Conservation (phyloP, 2,329 filamentous ascomycete genomes). For the Camptophora hylomeconis region DNA sequence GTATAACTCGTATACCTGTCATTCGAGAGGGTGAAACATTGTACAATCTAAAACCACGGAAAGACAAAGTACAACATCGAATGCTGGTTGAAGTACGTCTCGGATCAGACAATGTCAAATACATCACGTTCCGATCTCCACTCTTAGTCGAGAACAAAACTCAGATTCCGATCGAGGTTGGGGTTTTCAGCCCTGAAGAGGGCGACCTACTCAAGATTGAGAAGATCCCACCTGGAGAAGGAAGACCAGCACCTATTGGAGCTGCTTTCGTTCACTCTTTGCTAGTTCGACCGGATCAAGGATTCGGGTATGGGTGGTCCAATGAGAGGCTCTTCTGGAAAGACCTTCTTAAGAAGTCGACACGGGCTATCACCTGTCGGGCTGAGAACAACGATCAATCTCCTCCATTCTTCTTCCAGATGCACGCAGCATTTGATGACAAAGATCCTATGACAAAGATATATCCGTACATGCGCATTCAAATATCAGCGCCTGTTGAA, state of each 20-base stretch:
- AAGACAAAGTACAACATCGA: slow-evolving; percentile 73
- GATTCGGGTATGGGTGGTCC: slow-evolving; percentile 94
- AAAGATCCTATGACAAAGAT: slow-evolving; percentile 69
- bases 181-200: slow-evolving; percentile 75
- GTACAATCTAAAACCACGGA: slow-evolving; percentile 78
- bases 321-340: slow-evolving; percentile 84
- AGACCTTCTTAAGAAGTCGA: slow-evolving; percentile 73
- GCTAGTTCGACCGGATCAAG: slow-evolving; percentile 80
- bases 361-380: slow-evolving; percentile 74
- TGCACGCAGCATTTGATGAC: slow-evolving; percentile 73
- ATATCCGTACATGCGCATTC: slow-evolving; percentile 90
- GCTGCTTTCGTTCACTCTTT: slow-evolving; percentile 82
- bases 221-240: slow-evolving; percentile 87
- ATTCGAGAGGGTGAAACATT: slow-evolving; percentile 89
- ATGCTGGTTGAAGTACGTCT: slow-evolving; percentile 84
- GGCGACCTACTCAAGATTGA: slow-evolving; percentile 93
- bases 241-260: slow-evolving; percentile 78
- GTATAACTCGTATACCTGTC: slow-evolving; percentile 73
- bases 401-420: slow-evolving; percentile 89
- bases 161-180: slow-evolving; percentile 87
- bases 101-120: slow-evolving; percentile 93
- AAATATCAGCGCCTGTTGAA: slow-evolving; percentile 82
- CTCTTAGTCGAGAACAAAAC: slow-evolving; percentile 90
- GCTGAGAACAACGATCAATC: slow-evolving; percentile 66
- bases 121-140: slow-evolving; percentile 88